Evolutionary conservation across 805 yeast genomes (phyloP).

Genomic region (Priceomyces melissophilus): DNA sequence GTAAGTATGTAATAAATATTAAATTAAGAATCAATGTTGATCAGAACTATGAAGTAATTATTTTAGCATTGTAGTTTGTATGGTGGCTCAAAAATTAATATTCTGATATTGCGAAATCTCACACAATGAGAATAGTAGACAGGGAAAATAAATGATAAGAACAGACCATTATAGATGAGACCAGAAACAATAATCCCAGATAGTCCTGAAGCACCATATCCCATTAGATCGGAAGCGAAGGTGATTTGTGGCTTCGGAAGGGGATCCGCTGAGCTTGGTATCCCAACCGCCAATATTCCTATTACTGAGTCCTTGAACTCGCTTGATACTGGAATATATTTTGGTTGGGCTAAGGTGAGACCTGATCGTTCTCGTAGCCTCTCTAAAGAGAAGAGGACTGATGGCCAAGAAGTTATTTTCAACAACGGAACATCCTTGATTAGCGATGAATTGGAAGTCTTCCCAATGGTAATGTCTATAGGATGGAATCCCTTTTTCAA

Average conservation of each 20-base stretch:
- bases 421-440: slow-evolving; percentile 56
- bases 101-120: too few relatives aligned
- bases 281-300: slow-evolving; percentile 92
- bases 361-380: slow-evolving; percentile 13
- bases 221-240: slow-evolving; percentile 39
- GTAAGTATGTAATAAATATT: slow-evolving; percentile 12
- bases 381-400: slow-evolving; percentile 15
- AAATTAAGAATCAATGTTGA: too few relatives aligned
- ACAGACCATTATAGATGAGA: slow-evolving; percentile 22
- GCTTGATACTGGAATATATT: slow-evolving; percentile 80
- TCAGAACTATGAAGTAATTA: too few relatives aligned
- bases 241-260: slow-evolving; percentile 88
- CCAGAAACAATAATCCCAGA: slow-evolving; percentile 46
- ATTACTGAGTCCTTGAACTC: slow-evolving; percentile 43
- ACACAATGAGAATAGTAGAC: too few relatives aligned
- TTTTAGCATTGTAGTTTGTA: too few relatives aligned
- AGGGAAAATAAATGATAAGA: too few relatives aligned
- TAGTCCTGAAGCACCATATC: slow-evolving; percentile 47
- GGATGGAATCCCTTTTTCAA: slow-evolving; percentile 95
- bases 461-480: slow-evolving; percentile 92
- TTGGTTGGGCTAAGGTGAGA: slow-evolving; percentile 60
- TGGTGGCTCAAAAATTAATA: too few relatives aligned
- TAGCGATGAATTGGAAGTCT: slow-evolving; percentile 41
- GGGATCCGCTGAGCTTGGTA: slow-evolving; percentile 89
- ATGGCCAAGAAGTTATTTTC: slow-evolving; percentile 38